Evolutionary conservation across 768 basidiomycete genomes (phyloP), one percentile per base, ranked within the genome.

Genomic region (Lentinula lateritia): DNA sequence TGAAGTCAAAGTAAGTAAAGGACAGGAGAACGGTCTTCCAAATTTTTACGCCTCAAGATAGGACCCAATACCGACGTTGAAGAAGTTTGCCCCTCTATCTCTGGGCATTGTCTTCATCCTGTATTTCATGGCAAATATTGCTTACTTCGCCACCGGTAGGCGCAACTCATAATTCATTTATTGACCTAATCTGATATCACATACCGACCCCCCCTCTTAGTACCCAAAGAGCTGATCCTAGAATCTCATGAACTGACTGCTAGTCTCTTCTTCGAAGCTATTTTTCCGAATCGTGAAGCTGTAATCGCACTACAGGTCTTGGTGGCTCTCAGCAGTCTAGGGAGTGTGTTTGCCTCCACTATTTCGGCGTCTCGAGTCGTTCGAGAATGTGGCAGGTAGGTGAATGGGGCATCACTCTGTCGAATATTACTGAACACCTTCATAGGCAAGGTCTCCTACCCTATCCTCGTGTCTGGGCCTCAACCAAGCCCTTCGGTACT

Each of bases 401-500:
- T 52, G 42, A 41, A 23, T 53, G 32, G 18, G 35, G 7, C 35
- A 4, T 23, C 36, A 42, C 61, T 60, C 34, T 20, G 57, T 8
- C 1, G 18, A 41, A 48, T 28, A 48, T 60, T 48, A 50, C 35
- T 56, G n/a, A 38, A 52, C 13, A 38, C n/a, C 43, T 38, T 38
- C 50, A 9, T 9, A 70, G 71, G 57, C 81, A 83, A 71, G 83
- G 82, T 12, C 75, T 85, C n/a, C 68, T 84, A 6, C 83, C 83
- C 2, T 84, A 74, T 63, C 76, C 82, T 2, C 66, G 67, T 34
- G 76, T 83, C 68, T 84, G 80, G 74, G 76, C 78, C 5, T 80
- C 79, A 1, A 83, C 78, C 2, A 71, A 73, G 41, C 83, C 82
- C 0, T 83, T 83, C 66, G 80, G 79, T 39, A 82, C 82, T 4